Base-by-base conservation (phyloP, 2,329 filamentous ascomycete genomes). In the Didymella lethalis region DNA sequence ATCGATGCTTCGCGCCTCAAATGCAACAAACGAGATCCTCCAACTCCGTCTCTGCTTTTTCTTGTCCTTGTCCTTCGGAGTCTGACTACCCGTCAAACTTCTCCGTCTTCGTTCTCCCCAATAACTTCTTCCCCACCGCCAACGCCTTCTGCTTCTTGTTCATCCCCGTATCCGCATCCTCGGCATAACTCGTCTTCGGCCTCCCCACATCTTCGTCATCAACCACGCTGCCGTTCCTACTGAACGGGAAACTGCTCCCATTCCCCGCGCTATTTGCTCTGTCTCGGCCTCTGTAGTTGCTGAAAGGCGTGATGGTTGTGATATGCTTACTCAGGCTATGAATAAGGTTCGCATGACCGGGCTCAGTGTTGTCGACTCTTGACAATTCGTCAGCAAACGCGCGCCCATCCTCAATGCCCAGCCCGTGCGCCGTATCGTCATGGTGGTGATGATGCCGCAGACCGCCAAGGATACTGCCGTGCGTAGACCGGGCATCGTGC, bases 371-470 rank as follows among this genome's bases (percentile, higher is more conserved):
- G 57, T 77, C 75, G 0, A 77, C 75, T 40, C 74, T 55, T 7
- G 50, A 63, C 4, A 77, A 47, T 51, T 78, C 75, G 40, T 78
- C 75, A 2, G 75, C 75, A 52, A 78, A 78, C 1, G 69, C 65
- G 3, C 72, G 62, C 0, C 71, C 72, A 46, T 75, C 72, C 25
- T 72, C 73, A 8, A 73, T 59, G 23, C 64, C 64, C 3, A 67
- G 55, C 2, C 61, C 63, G 16, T 64, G 65, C 2, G 18, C 23
- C 6, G n/a, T 5, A 14, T 52, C 41, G 31, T 55, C 34, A 11
- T 62, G 63, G 23, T 52, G 57, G 20, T 54, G 46, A 11, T 49
- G 18, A 12, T 60, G 59, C 10, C 61, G 59, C 10, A 67, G 64
- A 18, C 65, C 62, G 11, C 62, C 68, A 31, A 75, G 65, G 28